These are phyloP conservation scores for Cucumis cinereus DNA, from an alignment of 306 rosid genomes.

Conservation along the genomic window DNA sequence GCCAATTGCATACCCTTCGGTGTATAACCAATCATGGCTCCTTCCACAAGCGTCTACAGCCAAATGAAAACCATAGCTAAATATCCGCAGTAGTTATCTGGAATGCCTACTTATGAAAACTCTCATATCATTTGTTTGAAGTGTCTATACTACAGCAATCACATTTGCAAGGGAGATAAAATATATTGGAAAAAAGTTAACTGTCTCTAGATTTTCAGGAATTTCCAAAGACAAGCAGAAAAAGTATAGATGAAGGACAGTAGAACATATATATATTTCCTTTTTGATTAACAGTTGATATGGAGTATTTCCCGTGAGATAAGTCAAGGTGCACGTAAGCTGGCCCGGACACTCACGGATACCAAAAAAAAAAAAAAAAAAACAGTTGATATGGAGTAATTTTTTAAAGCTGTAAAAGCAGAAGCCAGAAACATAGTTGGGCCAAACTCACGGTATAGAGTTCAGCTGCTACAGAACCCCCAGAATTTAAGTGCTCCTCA, in stretches of 20 bases:
- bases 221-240: neutral
- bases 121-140: neutral
- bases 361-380: too few species aligned
- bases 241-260: neutral
- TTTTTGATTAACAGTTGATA: neutral
- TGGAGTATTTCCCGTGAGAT: too few species aligned
- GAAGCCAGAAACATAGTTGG: slow-evolving; percentile 3
- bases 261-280: neutral
- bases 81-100: neutral
- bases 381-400: neutral
- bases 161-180: neutral
- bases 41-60: slow-evolving; percentile 66
- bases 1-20: slow-evolving; percentile 86
- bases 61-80: slow-evolving; percentile 17
- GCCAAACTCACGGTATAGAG: slow-evolving; percentile 53
- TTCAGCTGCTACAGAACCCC: slow-evolving; percentile 29
- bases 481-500: slow-evolving; percentile 35
- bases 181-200: neutral
- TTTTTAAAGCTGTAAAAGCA: neutral
- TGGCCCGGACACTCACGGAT: too few species aligned
- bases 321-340: too few species aligned
- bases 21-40: slow-evolving; percentile 87
- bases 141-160: neutral
- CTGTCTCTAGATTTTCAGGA: neutral
- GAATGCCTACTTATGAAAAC: neutral